phyloP scores from a whole-genome alignment of 257 asterid species.

The Linderniella brevidens region DNA sequence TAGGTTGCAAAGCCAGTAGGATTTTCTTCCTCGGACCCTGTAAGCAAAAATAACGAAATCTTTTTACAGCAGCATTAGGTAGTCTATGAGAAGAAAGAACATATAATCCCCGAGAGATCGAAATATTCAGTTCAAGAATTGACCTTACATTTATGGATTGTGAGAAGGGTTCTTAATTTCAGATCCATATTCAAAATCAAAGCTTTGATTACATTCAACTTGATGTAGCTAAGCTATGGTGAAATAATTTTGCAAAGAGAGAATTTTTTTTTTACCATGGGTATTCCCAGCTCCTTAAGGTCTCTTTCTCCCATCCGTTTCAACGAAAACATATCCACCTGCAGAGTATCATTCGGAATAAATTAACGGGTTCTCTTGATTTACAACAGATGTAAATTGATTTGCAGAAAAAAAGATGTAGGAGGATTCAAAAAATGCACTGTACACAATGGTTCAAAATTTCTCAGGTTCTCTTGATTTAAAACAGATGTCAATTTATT shows the following conservation, averaged over 20 bases:
- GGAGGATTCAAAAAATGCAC: background rate
- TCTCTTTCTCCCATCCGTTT: slow-evolving; percentile 82
- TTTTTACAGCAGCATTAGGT: slow-evolving; percentile 3
- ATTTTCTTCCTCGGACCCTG: slow-evolving; percentile 97
- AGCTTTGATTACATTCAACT: too few relatives aligned
- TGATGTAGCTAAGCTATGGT: too few relatives aligned
- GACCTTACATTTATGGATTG: too few relatives aligned
- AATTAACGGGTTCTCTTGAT: too few relatives aligned
- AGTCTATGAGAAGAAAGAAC: slow-evolving; percentile 4
- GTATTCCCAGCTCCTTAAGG: slow-evolving; percentile 84
- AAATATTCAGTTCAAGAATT: background rate
- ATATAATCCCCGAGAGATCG: background rate
- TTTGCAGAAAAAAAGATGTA: slow-evolving; percentile 4
- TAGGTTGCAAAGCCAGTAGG: slow-evolving; percentile 41
- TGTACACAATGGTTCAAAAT: background rate
- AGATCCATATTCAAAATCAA: too few relatives aligned
- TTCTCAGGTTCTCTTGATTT: too few relatives aligned
- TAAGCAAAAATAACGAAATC: slow-evolving; percentile 8
- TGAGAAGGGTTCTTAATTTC: too few relatives aligned
- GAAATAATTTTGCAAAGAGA: background rate
- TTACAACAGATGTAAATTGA: background rate
- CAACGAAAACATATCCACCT: slow-evolving; percentile 92
- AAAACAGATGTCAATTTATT: background rate
- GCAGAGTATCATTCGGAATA: slow-evolving; percentile 16
- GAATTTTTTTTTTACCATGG: slow-evolving; percentile 49